phyloP scores from a whole-genome alignment of 2,329 filamentous ascomycete species.

The Aaosphaeria pasadenensis region DNA sequence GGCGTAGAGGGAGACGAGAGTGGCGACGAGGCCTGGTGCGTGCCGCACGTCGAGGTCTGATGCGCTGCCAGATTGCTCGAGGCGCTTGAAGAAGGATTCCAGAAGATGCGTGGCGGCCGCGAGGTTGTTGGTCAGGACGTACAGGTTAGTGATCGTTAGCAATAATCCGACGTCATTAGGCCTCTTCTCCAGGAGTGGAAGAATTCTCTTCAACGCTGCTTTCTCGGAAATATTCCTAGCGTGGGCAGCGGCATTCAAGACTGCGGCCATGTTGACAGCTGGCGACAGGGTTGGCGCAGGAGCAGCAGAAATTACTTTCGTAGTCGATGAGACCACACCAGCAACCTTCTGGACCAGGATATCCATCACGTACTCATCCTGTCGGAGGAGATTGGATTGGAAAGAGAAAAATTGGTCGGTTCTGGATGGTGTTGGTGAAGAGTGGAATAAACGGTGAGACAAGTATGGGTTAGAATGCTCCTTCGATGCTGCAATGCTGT shows the following conservation, averaged over 20 bases:
- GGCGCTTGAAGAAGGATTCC: slow-evolving; percentile 68
- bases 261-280: slow-evolving; percentile 55
- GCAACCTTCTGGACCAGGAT: slow-evolving; percentile 66
- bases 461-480: slow-evolving; percentile 63
- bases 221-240: slow-evolving; percentile 61
- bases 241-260: slow-evolving; percentile 72
- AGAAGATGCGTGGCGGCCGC: slow-evolving; percentile 72
- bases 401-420: slow-evolving; percentile 70
- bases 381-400: slow-evolving; percentile 60
- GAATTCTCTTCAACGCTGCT: slow-evolving; percentile 65
- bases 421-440: slow-evolving; percentile 50
- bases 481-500: slow-evolving; percentile 52
- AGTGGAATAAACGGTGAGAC: slow-evolving; percentile 60
- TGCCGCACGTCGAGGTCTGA: slow-evolving; percentile 69
- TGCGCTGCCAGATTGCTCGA: slow-evolving; percentile 60
- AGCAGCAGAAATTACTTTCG: slow-evolving; percentile 47
- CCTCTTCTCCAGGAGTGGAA: slow-evolving; percentile 67
- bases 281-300: slow-evolving; percentile 47
- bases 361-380: slow-evolving; percentile 64
- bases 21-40: slow-evolving; percentile 78
- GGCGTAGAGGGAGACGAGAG: slow-evolving; percentile 76
- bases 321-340: slow-evolving; percentile 59
- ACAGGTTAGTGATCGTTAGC: slow-evolving; percentile 78
- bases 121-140: slow-evolving; percentile 68
- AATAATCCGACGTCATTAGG: slow-evolving; percentile 78